Conservation (phyloP, 129 eudicot species). For the Centaurea solstitialis region DNA sequence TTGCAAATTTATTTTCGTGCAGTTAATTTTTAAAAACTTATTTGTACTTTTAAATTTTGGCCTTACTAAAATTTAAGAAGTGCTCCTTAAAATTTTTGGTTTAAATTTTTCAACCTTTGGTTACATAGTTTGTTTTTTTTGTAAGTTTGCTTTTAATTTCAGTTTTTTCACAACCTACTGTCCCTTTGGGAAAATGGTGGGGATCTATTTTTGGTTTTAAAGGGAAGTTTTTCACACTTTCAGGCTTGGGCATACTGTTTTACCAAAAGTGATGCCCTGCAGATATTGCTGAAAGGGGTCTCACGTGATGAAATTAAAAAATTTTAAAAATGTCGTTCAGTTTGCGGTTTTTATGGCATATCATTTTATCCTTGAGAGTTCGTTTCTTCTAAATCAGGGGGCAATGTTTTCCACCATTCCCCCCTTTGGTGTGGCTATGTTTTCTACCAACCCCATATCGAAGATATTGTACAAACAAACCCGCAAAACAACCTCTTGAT, state of each 20-base stretch:
- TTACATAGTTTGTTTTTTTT: neutral
- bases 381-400: conserved; percentile 77
- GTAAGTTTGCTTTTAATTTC: neutral
- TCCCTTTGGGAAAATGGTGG: neutral
- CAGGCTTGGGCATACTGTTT: neutral
- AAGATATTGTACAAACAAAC: conserved; percentile 24
- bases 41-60: neutral
- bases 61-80: neutral
- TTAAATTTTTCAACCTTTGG: neutral
- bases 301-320: conserved; percentile 71
- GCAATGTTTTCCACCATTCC: conserved; percentile 82
- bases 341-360: conserved; percentile 88
- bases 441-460: conserved; percentile 12
- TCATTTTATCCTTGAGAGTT: conserved; percentile 86
- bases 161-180: neutral
- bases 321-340: conserved; percentile 71
- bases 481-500: conserved; percentile 13
- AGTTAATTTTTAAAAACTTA: too few species aligned
- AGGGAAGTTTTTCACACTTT: neutral
- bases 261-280: conserved; percentile 22
- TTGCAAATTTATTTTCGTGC: too few species aligned
- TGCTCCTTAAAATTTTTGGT: neutral
- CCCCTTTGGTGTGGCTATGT: conserved; percentile 32
- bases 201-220: neutral
- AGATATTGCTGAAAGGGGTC: conserved; percentile 92